phyloP scores from a whole-genome alignment of 495 filamentous ascomycete genomes.

The Articulospora tetracladia region DNA sequence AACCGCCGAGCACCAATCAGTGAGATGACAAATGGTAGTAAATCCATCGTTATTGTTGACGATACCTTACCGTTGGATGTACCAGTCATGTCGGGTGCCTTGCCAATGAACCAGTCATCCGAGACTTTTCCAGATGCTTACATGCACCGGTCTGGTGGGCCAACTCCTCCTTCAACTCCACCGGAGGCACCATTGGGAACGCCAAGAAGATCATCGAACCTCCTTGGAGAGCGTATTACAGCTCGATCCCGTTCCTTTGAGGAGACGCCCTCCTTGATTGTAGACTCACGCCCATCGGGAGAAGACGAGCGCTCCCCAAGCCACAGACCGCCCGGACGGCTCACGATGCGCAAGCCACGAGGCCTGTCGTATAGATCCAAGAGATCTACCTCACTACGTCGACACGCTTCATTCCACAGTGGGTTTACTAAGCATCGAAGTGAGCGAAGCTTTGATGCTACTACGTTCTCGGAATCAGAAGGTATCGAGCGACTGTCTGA shows the following conservation, averaged over 20 bases:
- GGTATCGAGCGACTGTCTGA: constrained; percentile 12
- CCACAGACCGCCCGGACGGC: constrained; percentile 30
- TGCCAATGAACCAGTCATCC: constrained; percentile 42
- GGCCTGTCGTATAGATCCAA: constrained; percentile 21
- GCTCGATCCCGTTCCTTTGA: constrained; percentile 31
- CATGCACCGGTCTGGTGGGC: constrained; percentile 35
- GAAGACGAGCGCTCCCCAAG: constrained; percentile 31
- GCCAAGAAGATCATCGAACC: constrained; percentile 46
- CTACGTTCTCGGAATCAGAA: constrained; percentile 43
- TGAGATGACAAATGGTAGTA: constrained; percentile 70
- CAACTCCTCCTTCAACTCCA: constrained; percentile 52
- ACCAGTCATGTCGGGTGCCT: constrained; percentile 42
- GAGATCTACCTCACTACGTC: constrained; percentile 35
- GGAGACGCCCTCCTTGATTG: constrained; percentile 20
- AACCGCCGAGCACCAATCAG: constrained; percentile 30
- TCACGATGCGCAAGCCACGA: constrained; percentile 2
- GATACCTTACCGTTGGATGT: constrained; percentile 47
- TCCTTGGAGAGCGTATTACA: constrained; percentile 31
- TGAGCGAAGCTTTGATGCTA: constrained; percentile 57
- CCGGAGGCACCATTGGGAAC: constrained; percentile 36
- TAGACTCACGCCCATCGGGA: constrained; percentile 15
- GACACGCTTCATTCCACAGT: constrained; percentile 66
- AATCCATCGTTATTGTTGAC: constrained; percentile 87
- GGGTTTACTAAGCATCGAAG: constrained; percentile 56
- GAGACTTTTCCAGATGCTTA: constrained; percentile 46